A percentile compares a stretch with the other conserved stretches of the same genome.
These are phyloP conservation scores for Pulicaria dysenterica DNA, from an alignment of 129 eudicot species.

Conservation along the genomic window DNA sequence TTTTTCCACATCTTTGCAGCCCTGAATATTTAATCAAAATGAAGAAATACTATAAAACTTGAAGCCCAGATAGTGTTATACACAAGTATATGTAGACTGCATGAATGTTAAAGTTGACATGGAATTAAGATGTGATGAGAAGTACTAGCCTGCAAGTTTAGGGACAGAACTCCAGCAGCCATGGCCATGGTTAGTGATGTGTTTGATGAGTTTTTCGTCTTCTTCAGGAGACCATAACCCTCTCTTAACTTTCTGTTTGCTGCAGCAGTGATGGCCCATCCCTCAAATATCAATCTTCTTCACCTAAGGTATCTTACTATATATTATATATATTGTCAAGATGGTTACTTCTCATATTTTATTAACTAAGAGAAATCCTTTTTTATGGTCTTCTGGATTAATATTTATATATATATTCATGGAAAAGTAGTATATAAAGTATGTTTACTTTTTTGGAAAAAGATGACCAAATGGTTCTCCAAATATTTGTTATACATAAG, in stretches of 20 bases:
- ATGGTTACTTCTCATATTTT: conserved; percentile 28
- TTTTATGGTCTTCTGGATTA: conserved; percentile 7
- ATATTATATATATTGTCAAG: conserved; percentile 31
- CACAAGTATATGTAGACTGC: background rate
- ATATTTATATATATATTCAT: conserved; percentile 7
- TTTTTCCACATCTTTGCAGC: conserved; percentile 73
- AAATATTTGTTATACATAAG: conserved; percentile 34
- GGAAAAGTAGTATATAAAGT: conserved; percentile 33
- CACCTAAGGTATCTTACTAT: conserved; percentile 26
- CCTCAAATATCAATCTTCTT: conserved; percentile 18
- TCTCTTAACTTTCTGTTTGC: conserved; percentile 84
- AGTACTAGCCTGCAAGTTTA: conserved; percentile 64
- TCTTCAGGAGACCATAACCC: conserved; percentile 92
- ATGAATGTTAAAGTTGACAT: background rate
- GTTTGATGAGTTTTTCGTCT: conserved; percentile 70
- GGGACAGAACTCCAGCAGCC: conserved; percentile 97
- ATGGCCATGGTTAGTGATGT: conserved; percentile 80
- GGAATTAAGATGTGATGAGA: background rate
- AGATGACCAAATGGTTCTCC: conserved; percentile 39
- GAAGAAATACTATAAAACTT: background rate
- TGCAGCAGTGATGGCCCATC: conserved; percentile 95
- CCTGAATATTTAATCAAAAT: conserved; percentile 43
- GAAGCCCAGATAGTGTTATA: background rate
- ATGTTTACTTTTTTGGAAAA: conserved; percentile 31
- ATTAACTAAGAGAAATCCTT: conserved; percentile 13